Evolutionary conservation across 2,329 filamentous ascomycete species (phyloP).

Genomic region (Shiraia bambusicola): DNA sequence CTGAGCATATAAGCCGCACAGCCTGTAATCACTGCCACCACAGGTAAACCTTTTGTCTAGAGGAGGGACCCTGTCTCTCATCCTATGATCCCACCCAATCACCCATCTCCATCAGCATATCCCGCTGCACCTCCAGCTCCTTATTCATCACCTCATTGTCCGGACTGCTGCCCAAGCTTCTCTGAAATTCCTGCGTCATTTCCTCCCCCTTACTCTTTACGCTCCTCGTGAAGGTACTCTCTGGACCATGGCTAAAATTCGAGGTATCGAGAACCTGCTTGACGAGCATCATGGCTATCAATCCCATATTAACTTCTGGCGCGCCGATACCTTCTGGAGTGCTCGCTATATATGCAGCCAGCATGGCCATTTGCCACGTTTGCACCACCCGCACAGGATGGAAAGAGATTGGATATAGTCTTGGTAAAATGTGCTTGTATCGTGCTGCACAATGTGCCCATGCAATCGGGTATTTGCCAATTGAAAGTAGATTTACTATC

Average conservation of each 20-base stretch:
- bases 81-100: slow-evolving; percentile 18
- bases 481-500: slow-evolving; percentile 51
- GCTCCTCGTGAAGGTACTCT: slow-evolving; percentile 45
- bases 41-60: no score
- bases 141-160: slow-evolving; percentile 22
- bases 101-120: slow-evolving; percentile 34
- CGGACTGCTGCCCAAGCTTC: slow-evolving; percentile 21
- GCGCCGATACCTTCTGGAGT: slow-evolving; percentile 26
- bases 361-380: slow-evolving; percentile 44
- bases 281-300: slow-evolving; percentile 48
- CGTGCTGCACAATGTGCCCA: slow-evolving; percentile 55
- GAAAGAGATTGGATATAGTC: slow-evolving; percentile 50
- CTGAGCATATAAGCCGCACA: no score
- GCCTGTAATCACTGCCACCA: no score
- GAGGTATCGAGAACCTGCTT: slow-evolving; percentile 45
- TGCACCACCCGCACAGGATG: slow-evolving; percentile 60
- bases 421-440: slow-evolving; percentile 54
- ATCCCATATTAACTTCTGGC: slow-evolving; percentile 44
- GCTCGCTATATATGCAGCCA: slow-evolving; percentile 37
- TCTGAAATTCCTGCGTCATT: slow-evolving; percentile 24
- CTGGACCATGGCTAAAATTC: slow-evolving; percentile 47
- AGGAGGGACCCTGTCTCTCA: no score
- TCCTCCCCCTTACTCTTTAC: slow-evolving; percentile 44
- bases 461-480: slow-evolving; percentile 49
- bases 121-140: slow-evolving; percentile 30